Evolutionary conservation across 2,329 filamentous ascomycete species (phyloP), one percentile per base, ranked within the genome.

Genomic region (Verticillium nubilum): DNA sequence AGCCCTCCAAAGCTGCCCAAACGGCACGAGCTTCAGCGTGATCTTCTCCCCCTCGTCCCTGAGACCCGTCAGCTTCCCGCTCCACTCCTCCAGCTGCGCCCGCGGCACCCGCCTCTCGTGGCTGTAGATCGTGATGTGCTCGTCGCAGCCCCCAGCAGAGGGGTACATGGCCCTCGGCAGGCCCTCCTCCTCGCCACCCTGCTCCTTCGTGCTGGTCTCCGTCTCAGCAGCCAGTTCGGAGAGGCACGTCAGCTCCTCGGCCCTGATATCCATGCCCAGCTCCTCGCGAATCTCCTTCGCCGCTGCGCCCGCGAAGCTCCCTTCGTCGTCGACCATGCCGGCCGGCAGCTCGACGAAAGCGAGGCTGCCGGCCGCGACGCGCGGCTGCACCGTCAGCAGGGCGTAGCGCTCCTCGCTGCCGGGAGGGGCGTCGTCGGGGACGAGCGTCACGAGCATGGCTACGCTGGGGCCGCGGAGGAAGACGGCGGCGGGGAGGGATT

Each of bases 211-310:
- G 1, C 59, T 58, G 6, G 37, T 9, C 7, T 23, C 3, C n/a
- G 7, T 5, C 53, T 69, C 67, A 12, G 68, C 67, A 1, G 79
- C 81, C 56, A 86, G 65, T 17, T 85, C 79, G 60, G 78, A 85
- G 57, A 87, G 67, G 61, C 79, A 81, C 1, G 68, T 73, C 50
- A 87, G 68, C 61, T 82, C 73, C 4, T 73, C 68, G 56, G 77
- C 74, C 9, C 72, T 69, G 37, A 87, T 84, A 55, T 74, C 75
- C 12, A 87, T 66, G 15, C 81, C 83, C 2, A 86, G 73, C 69
- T 87, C 85, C 72, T 87, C 85, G 61, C 81, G 62, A 10, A 88
- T 84, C 73, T 88, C 85, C 65, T 76, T 78, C 2, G 85, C 85
- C 2, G 85, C 85, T 0, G 77, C 76, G 26, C 85, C 85, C 13